A percentile compares a stretch with the other conserved stretches of the same genome.
Evolutionary conservation across 805 yeast species (phyloP).

Genomic region (Suhomyces pyralidae): DNA sequence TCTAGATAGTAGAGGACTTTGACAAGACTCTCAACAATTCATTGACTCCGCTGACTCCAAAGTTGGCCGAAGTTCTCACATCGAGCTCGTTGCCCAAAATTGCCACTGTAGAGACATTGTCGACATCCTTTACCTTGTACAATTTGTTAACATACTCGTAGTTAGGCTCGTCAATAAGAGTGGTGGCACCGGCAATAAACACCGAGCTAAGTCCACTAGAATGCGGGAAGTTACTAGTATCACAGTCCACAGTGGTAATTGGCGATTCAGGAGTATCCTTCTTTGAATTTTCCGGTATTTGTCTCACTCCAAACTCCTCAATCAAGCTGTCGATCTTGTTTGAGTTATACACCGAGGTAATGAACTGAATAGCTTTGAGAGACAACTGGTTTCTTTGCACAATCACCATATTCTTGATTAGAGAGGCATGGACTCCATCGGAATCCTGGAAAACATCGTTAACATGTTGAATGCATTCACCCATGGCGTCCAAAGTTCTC

Average conservation of each 20-base stretch:
- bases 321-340: constrained; percentile 15
- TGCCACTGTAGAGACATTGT: constrained; percentile 57
- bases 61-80: constrained; percentile 56
- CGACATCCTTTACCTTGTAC: constrained; percentile 32
- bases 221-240: neutral
- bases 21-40: constrained; percentile 57
- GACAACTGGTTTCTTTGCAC: constrained; percentile 66
- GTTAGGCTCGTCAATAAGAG: constrained; percentile 66
- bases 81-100: constrained; percentile 41
- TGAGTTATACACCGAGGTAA: constrained; percentile 38
- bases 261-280: constrained; percentile 6
- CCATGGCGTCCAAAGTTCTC: constrained; percentile 65
- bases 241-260: neutral
- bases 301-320: constrained; percentile 23
- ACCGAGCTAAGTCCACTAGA: constrained; percentile 16
- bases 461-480: constrained; percentile 81
- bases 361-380: constrained; percentile 52
- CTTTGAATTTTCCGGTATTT: constrained; percentile 11
- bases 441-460: constrained; percentile 62
- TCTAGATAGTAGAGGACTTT: neutral
- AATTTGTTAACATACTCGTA: constrained; percentile 53
- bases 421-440: constrained; percentile 71
- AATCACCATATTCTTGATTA: constrained; percentile 64
- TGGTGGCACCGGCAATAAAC: constrained; percentile 62
- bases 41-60: constrained; percentile 65